Evolutionary conservation across 108 stramenopile genomes (phyloP), one percentile per base, ranked within the genome.

Genomic region (Nitzschia sp.): DNA sequence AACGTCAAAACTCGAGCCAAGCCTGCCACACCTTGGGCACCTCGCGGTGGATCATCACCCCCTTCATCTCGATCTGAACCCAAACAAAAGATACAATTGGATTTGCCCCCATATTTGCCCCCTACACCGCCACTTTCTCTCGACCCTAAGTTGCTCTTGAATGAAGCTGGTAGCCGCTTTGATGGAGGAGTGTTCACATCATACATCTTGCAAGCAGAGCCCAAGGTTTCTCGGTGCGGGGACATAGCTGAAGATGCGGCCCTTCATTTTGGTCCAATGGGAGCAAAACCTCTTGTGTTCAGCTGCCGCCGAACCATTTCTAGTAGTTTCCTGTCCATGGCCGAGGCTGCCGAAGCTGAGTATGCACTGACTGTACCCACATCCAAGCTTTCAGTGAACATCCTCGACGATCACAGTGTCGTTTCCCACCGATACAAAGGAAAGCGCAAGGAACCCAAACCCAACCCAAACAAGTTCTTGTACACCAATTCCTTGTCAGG

Each of bases 401-500:
- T 81, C 42, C 52, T 84, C 38, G 57, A 37, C 17, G 67, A 81
- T 42, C 79, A 80, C 43, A 57, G 41, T 52, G 21, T 65, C 34
- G 46, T 43, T 20, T 67, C 62, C 11, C 72, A 70, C 44, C 55
- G 64, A 65, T 63, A 70, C 53, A 53, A 78, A 56, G 77, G 63
- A n/a, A 77, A 76, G 51, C 71, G 57, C 14, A 20, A 8, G 29
- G 63, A 75, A 34, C 7, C 43, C 37, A 65, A 66, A 56, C 59
- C 68, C 0, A 80, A 76, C 58, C 82, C 87, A 52, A 91, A 91
- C 80, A 91, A 88, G 65, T 38, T 87, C 10, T 34, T 90, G 0
- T 82, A 85, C 61, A 82, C 70, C 17, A 39, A 20, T 19, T 56
- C 67, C 11, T 34, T 80, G 12, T 81, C 80, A 40, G 65, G 75